Base-by-base conservation (phyloP, 2,329 filamentous ascomycete species). In the Magnaporthiopsis rhizophila region DNA sequence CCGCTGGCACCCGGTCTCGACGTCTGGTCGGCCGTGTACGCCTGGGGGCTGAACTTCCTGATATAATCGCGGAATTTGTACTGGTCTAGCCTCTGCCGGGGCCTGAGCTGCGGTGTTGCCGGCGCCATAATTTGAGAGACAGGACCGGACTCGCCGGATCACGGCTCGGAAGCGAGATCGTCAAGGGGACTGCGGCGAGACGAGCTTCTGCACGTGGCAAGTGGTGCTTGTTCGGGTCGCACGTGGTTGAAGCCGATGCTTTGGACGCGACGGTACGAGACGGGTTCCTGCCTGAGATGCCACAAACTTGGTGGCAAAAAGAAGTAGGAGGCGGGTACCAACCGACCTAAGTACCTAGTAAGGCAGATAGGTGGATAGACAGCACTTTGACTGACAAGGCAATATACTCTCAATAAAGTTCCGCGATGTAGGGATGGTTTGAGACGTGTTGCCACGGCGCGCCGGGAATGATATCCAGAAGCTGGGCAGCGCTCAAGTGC, bases 31-130 rank as follows among this genome's bases (percentile, higher is more conserved):
- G 58, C 58, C 12, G 24, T 59, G 76, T 95, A 95, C 24, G 84
- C 81, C 69, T 90, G 87, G 28, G 87, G 89, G 73, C 90, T 89
- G 59, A 90, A 80, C 38, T 80, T 82, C 28, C 82, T 80, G 74
- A 96, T 92, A 67, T 88, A 82, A 53, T 77, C 74, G 2, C 87
- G 79, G 71, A 96, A 91, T 64, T 83, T 82, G 62, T 91, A 86
- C 73, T 91, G 92, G 30, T 86, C 76, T n/a, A 90, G 75, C 67
- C 82, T 82, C 64, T 84, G 82, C 64, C 86, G 72, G 38, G 77
- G 74, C 58, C 79, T 75, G 12, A 80, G 70, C 2, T 79, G 71
- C 15, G 79, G 77, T 28, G 76, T 62, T 3, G 30, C 30, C 30
- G 68, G 65, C 3, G 69, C 65, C 68, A 68, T 70, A 13, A 58